Conservation (phyloP, 345 rosid genomes). For the Laguncularia racemosa region DNA sequence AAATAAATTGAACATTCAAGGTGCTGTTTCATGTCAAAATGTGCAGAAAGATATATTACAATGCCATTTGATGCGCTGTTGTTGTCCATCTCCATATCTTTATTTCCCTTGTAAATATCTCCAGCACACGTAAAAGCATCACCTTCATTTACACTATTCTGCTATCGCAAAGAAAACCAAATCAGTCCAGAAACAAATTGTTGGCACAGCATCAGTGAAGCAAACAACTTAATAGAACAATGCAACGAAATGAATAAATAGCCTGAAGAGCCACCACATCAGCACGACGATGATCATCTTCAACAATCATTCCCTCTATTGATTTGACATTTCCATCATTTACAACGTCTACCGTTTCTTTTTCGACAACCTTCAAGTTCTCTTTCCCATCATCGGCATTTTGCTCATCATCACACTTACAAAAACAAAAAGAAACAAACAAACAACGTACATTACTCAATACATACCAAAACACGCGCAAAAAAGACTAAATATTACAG, state of each 20-base stretch:
- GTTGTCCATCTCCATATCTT: neutral
- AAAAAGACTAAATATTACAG: neutral
- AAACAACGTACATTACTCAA: neutral
- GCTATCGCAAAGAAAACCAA: constrained; percentile 4
- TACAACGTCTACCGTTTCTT: neutral
- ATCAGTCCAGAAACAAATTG: neutral
- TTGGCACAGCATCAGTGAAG: constrained; percentile 2
- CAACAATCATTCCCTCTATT: constrained; percentile 5
- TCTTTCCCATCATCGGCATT: constrained; percentile 7
- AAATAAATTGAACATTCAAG: no score
- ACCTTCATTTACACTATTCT: constrained; percentile 14
- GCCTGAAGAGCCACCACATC: constrained; percentile 10
- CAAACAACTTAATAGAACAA: neutral
- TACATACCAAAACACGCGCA: neutral
- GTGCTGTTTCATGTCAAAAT: neutral
- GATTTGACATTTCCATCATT: constrained; percentile 4
- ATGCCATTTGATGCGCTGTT: constrained; percentile 7
- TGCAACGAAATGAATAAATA: neutral
- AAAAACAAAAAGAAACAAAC: no score
- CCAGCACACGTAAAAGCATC: neutral
- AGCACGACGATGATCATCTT: neutral
- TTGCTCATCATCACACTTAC: constrained; percentile 11
- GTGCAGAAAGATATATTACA: constrained; percentile 9
- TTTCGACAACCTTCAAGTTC: constrained; percentile 1
- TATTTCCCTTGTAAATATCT: neutral